phyloP scores from a whole-genome alignment of 495 filamentous ascomycete genomes.

The Penicillium diatomitis region DNA sequence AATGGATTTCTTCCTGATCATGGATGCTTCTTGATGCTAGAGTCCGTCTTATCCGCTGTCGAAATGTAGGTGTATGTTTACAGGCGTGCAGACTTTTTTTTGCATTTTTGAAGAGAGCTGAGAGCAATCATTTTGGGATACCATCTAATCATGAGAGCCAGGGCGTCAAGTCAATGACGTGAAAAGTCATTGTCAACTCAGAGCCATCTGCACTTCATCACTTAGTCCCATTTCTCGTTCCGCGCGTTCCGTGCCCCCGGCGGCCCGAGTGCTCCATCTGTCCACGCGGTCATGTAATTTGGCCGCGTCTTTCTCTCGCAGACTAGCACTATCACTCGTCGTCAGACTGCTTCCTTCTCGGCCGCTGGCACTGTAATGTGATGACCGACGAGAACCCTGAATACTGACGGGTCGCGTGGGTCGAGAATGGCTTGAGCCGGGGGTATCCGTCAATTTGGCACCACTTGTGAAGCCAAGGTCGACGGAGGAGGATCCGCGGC shows the following conservation, averaged over 20 bases:
- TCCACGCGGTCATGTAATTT: constrained; percentile 41
- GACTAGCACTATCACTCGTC: constrained; percentile 33
- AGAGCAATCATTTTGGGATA: not conserved
- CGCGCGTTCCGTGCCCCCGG: constrained; percentile 33
- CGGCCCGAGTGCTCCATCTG: constrained; percentile 32
- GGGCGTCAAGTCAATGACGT: not conserved
- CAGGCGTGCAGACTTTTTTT: no score
- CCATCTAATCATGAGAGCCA: not conserved
- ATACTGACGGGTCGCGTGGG: constrained; percentile 29
- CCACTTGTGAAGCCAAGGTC: constrained; percentile 14
- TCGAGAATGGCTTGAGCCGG: constrained; percentile 7
- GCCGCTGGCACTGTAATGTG: constrained; percentile 15
- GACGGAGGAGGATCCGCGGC: constrained; percentile 13
- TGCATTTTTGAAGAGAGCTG: no score
- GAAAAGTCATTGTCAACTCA: constrained; percentile 30
- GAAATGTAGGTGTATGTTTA: no score
- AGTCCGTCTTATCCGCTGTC: no score
- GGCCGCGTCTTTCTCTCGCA: constrained; percentile 39
- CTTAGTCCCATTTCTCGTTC: constrained; percentile 39
- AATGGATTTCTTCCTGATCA: no score
- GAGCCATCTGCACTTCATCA: constrained; percentile 46
- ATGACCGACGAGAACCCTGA: constrained; percentile 19
- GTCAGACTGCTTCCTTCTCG: constrained; percentile 25
- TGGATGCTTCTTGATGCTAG: no score
- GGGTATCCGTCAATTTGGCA: constrained; percentile 4